Percentiles rank a stretch among this genome's conserved stretches.
Evolutionary conservation across 306 rosid species (phyloP).

Genomic region (Hippophae rhamnoides): DNA sequence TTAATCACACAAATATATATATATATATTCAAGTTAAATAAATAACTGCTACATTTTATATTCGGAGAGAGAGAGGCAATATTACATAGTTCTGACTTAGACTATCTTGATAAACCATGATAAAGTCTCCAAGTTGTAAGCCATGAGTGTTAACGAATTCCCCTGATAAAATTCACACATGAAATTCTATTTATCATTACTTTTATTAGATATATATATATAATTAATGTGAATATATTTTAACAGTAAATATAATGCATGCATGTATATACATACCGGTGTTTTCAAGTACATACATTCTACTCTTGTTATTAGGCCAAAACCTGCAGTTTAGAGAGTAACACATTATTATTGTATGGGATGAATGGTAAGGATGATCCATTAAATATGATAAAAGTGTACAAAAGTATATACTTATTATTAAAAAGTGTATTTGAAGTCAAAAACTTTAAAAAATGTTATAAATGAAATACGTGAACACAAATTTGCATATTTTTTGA

Average conservation of each 20-base stretch:
- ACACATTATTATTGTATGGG: background rate
- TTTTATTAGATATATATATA: background rate
- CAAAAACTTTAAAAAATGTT: too few species aligned
- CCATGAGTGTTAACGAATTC: constrained; percentile 72
- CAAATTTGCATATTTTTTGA: too few species aligned
- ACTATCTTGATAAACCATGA: constrained; percentile 56
- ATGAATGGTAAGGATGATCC: background rate
- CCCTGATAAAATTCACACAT: constrained; percentile 33
- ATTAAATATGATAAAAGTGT: too few species aligned
- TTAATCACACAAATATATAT: too few species aligned
- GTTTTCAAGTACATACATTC: constrained; percentile 96
- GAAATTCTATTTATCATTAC: background rate
- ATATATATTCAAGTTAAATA: too few species aligned
- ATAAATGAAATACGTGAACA: too few species aligned
- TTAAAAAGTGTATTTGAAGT: too few species aligned
- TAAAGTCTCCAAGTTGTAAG: constrained; percentile 62
- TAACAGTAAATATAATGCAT: too few species aligned
- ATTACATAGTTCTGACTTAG: constrained; percentile 60
- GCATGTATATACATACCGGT: constrained; percentile 46
- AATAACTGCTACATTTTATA: too few species aligned
- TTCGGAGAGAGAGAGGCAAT: background rate
- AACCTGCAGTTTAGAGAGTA: constrained; percentile 32
- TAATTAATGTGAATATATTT: background rate
- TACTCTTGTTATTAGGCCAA: constrained; percentile 94
- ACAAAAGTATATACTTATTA: too few species aligned